phyloP scores from a whole-genome alignment of 164 flowering plant species.

The Vitis rotundifolia region DNA sequence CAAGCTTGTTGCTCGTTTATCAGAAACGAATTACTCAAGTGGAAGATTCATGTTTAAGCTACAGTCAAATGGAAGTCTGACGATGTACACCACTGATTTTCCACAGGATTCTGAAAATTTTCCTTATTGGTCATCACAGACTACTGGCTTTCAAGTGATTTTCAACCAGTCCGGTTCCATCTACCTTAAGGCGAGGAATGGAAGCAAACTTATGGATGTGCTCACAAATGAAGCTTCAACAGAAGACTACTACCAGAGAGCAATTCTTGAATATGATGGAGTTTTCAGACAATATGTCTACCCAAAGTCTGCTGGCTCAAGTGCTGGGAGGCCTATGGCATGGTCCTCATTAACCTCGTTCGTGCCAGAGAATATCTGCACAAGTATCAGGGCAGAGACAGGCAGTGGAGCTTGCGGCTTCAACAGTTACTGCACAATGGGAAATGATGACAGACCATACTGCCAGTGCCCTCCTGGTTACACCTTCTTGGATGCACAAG shows the following conservation, averaged over 20 bases:
- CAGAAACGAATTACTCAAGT: slow-evolving; percentile 3
- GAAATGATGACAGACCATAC: no score
- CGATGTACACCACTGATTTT: background rate
- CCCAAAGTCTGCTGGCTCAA: background rate
- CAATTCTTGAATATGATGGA: no score
- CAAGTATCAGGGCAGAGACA: background rate
- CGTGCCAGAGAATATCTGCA: background rate
- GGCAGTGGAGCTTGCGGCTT: background rate
- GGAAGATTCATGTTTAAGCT: slow-evolving; percentile 7
- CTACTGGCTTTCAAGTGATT: background rate
- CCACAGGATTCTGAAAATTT: background rate
- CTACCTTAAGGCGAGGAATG: background rate
- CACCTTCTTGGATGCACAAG: background rate
- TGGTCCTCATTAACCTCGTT: background rate
- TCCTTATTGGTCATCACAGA: background rate
- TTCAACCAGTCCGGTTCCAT: slow-evolving; percentile 1
- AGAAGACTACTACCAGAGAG: background rate
- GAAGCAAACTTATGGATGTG: background rate
- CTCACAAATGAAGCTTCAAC: background rate
- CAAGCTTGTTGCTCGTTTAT: slow-evolving; percentile 1
- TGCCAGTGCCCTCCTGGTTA: no score
- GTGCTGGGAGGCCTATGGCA: background rate
- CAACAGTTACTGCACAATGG: no score
- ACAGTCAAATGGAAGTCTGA: background rate
- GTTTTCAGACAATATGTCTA: background rate